Evolutionary conservation across 148 eudicot species (phyloP).

Genomic region (Dysphania ambrosioides): DNA sequence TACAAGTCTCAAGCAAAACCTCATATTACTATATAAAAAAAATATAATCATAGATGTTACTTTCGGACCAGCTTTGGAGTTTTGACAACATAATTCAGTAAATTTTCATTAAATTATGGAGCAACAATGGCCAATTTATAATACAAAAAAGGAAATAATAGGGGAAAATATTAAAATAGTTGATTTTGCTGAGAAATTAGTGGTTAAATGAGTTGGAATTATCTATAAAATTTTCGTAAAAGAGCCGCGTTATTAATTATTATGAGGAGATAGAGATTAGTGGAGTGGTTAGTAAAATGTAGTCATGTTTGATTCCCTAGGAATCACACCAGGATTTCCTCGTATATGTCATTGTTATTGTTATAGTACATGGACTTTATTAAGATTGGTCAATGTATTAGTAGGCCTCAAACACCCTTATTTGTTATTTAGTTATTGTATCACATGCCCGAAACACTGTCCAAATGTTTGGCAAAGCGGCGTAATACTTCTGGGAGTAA

Average conservation of each 20-base stretch:
- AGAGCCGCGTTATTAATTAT: conserved; percentile 38
- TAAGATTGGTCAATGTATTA: conserved; percentile 11
- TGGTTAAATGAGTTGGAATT: conserved; percentile 49
- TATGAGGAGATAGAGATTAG: conserved; percentile 39
- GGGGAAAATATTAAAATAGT: no score
- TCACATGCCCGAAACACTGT: not conserved
- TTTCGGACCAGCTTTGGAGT: no score
- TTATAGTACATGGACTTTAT: conserved; percentile 17
- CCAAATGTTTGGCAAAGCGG: conserved; percentile 7
- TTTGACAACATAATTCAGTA: no score
- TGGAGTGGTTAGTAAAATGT: conserved; percentile 58
- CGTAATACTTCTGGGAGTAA: not conserved
- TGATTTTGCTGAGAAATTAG: conserved; percentile 19
- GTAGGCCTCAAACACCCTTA: not conserved
- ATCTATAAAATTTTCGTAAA: conserved; percentile 35
- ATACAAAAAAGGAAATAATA: no score
- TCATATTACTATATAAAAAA: no score
- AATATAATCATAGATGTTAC: no score
- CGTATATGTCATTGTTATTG: conserved; percentile 35
- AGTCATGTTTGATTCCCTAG: conserved; percentile 39
- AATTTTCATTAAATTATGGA: no score
- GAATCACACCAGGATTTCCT: conserved; percentile 40
- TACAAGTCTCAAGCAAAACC: no score
- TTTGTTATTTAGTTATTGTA: not conserved
- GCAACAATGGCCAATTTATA: no score